Evolutionary conservation across 352 stramenopile genomes (phyloP).

Genomic region (Elongisporangium senticosum): DNA sequence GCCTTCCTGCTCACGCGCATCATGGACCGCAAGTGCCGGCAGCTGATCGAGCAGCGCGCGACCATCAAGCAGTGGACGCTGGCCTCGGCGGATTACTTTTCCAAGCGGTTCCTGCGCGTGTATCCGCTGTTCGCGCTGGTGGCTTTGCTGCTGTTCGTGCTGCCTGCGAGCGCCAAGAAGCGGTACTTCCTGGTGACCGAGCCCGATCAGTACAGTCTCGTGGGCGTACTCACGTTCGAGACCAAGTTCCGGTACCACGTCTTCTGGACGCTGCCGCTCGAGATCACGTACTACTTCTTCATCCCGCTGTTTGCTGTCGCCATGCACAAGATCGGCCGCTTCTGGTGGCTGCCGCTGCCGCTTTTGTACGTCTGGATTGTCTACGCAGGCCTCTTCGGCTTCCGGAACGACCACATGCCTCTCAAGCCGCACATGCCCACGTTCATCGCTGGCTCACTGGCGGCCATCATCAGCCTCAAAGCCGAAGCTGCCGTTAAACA

Average conservation of each 20-base stretch:
- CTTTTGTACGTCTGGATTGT: conserved; percentile 25
- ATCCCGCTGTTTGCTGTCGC: conserved; percentile 27
- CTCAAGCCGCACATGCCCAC: conserved; percentile 26
- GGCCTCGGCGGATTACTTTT: conserved; percentile 31
- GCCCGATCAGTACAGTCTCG: conserved; percentile 22
- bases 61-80: conserved; percentile 16
- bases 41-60: conserved; percentile 15
- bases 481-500: conserved; percentile 15
- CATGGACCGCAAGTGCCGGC: conserved; percentile 25
- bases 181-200: conserved; percentile 30
- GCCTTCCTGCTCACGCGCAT: conserved; percentile 37
- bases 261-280: conserved; percentile 51
- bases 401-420: conserved; percentile 21
- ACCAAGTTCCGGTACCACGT: conserved; percentile 29
- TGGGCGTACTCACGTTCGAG: conserved; percentile 38
- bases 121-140: conserved; percentile 40
- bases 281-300: conserved; percentile 47
- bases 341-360: conserved; percentile 28
- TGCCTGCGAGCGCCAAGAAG: conserved; percentile 25
- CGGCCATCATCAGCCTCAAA: conserved; percentile 25
- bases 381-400: conserved; percentile 13
- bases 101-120: conserved; percentile 46
- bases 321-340: conserved; percentile 16
- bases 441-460: conserved; percentile 38
- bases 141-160: conserved; percentile 20